Conservation (phyloP, 169 alveolate species). For the Pseudocohnilembus persalinus region DNA sequence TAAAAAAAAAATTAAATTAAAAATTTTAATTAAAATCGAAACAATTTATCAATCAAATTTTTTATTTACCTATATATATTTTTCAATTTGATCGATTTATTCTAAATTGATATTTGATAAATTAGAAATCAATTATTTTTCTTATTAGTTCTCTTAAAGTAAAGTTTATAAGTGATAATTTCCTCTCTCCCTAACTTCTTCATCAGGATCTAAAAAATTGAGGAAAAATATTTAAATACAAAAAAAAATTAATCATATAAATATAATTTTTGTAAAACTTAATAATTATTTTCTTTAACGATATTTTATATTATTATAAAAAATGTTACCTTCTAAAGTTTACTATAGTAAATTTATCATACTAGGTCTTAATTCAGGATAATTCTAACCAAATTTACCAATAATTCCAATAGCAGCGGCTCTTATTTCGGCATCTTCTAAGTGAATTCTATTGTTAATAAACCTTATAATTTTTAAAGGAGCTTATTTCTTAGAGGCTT, state of each 20-base stretch:
- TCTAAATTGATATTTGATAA: not conserved
- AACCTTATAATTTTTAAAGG: constrained; percentile 37
- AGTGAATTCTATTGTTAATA: constrained; percentile 48
- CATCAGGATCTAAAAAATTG: constrained; percentile 47
- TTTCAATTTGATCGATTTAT: constrained; percentile 38
- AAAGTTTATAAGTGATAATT: constrained; percentile 8
- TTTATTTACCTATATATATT: constrained; percentile 23
- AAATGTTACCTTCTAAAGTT: not conserved
- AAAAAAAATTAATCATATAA: not conserved
- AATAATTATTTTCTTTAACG: not conserved
- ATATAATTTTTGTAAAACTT: not conserved
- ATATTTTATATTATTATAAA: too few species aligned
- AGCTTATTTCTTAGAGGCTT: constrained; percentile 35
- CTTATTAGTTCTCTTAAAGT: not conserved
- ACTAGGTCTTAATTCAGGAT: constrained; percentile 15
- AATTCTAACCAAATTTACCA: constrained; percentile 20
- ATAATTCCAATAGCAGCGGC: constrained; percentile 53
- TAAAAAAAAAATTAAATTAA: not conserved
- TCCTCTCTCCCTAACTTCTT: constrained; percentile 49
- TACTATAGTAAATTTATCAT: constrained; percentile 11
- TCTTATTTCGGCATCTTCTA: constrained; percentile 46
- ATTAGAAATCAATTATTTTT: not conserved
- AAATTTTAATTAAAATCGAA: not conserved
- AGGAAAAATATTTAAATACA: not conserved
- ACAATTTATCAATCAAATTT: constrained; percentile 1